Base-by-base conservation (phyloP, 2,329 filamentous ascomycete genomes). In the Chalara sp. region DNA sequence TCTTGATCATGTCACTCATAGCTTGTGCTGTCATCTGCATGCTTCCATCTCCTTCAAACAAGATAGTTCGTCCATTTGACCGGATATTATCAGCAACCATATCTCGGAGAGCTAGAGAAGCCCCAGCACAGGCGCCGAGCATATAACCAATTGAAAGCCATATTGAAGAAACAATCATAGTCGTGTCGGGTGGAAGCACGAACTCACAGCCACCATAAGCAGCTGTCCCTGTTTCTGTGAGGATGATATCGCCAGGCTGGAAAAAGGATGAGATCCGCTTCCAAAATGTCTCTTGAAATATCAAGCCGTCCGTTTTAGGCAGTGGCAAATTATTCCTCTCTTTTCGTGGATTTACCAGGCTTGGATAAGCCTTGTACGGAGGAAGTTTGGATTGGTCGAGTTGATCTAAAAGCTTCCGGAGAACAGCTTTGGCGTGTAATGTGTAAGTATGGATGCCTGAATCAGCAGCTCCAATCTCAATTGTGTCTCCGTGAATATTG, bases 141-240 rank as follows among this genome's bases (percentile, higher is more conserved):
- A 78, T 76, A 59, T 81, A 84, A 0, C 81, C 81, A 55, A 85
- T 85, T 32, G 73, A 78, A 39, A 77, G 76, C 80, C 80, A 85
- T 10, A 92, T 79, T 4, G 86, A 83, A 65, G 91, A 87, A 47
- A 80, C 89, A 62, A 95, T 80, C 10, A 84, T 84, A 4, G 78
- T 87, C 11, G 89, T 84, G n/a, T 78, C 75, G 1, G 72, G 63
- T 0, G 89, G 89, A 70, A 95, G 91, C 37, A 78, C 77, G 6
- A 87, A 89, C 49, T 90, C 86, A 79, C 85, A 88, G 60, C 92
- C 86, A 48, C 89, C 89, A 66, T 93, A 91, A 69, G 87, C 89
- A 52, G 88, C 75, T 0, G 90, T 95, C 35, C 89, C 90, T 3
- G 89, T 93, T 67, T 95, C 89, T 0, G 88, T 90, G 46, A 95